Conservation (phyloP, 495 filamentous ascomycete species). For the Ramalina intermedia region DNA sequence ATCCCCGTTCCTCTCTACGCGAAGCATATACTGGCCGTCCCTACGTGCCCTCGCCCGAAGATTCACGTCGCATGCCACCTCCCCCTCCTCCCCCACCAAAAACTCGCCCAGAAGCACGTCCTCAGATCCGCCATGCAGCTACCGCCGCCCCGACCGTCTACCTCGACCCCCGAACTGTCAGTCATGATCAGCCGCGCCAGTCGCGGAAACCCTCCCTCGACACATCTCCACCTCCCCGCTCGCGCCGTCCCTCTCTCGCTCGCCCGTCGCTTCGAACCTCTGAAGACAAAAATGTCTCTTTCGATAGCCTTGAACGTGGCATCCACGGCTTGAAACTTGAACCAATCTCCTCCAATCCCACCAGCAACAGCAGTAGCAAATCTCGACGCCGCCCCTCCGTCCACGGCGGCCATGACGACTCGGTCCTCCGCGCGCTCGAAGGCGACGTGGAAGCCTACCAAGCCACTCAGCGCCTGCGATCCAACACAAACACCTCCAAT, state of each 20-base stretch:
- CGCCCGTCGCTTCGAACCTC: constrained; percentile 5
- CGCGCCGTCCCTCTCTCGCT: constrained; percentile 8
- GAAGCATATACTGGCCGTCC: constrained; percentile 12
- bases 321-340: constrained; percentile 4
- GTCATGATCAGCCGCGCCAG: neutral
- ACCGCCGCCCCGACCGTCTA: constrained; percentile 2
- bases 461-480: neutral
- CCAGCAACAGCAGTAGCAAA: constrained; percentile 2
- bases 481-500: neutral
- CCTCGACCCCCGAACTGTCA: neutral
- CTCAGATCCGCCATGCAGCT: constrained; percentile 11
- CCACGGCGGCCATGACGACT: constrained; percentile 14
- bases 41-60: constrained; percentile 19
- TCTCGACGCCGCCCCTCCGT: constrained; percentile 4
- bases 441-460: constrained; percentile 10
- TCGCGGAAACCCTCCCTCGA: constrained; percentile 2
- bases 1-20: constrained; percentile 11
- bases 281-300: constrained; percentile 4
- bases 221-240: neutral
- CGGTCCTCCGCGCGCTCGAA: constrained; percentile 9
- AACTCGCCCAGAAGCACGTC: constrained; percentile 15
- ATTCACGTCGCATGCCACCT: constrained; percentile 31
- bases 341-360: neutral
- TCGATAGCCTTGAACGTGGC: constrained; percentile 4
- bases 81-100: constrained; percentile 18